Evolutionary conservation across 75 land plant genomes (phyloP).

Genomic region (Pinus albicaulis): DNA sequence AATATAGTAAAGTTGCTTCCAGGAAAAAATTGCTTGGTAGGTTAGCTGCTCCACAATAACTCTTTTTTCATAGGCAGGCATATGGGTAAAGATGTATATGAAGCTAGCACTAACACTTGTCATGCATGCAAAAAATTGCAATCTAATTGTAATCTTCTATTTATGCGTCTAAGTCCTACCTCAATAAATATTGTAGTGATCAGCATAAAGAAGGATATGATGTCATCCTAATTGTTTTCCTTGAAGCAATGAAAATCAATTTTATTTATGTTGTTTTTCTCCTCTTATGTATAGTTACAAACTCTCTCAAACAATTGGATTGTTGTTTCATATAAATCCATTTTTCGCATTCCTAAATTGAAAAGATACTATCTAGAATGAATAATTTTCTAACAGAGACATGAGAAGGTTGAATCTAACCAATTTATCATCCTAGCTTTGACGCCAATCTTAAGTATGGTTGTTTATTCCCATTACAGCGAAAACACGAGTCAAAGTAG

Average conservation of each 20-base stretch:
- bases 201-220: background rate
- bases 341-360: slow-evolving; percentile 10
- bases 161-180: background rate
- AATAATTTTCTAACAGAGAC: background rate
- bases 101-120: background rate
- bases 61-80: background rate
- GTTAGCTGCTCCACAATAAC: background rate
- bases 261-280: background rate
- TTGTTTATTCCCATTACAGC: slow-evolving; percentile 26
- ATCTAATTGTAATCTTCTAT: background rate
- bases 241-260: background rate
- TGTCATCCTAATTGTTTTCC: background rate
- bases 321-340: background rate
- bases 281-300: background rate
- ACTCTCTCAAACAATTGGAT: background rate
- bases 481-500: slow-evolving; percentile 49
- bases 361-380: background rate
- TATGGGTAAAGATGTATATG: background rate
- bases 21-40: slow-evolving; percentile 21
- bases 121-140: background rate
- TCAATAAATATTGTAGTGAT: background rate
- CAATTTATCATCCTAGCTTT: background rate
- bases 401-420: background rate
- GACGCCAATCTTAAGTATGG: background rate
- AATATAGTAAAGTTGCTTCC: slow-evolving; percentile 4